Conservation (phyloP, 768 basidiomycete genomes). For the Glaciozyma martinii region DNA sequence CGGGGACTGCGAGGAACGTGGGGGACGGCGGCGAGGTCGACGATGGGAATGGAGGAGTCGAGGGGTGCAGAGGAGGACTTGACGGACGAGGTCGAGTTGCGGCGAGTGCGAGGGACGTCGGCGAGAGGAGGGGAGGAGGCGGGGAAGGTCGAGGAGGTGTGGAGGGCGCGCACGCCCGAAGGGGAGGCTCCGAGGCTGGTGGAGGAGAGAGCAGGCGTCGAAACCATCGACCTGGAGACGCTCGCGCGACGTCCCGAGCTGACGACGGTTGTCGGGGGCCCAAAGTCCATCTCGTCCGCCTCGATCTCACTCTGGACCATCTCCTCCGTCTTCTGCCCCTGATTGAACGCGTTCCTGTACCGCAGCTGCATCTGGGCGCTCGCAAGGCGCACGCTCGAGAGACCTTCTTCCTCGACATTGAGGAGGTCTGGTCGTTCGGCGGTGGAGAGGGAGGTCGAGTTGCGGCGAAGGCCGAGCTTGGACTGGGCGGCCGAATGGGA, state of each 20-base stretch:
- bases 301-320: constrained; percentile 14
- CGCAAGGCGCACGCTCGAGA: constrained; percentile 14
- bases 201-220: neutral
- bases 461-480: neutral
- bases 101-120: constrained; percentile 5
- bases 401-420: constrained; percentile 20
- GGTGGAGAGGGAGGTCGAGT: neutral
- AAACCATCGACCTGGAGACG: neutral
- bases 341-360: constrained; percentile 22
- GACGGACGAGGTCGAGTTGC: constrained; percentile 26
- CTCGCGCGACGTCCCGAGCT: neutral
- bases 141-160: neutral
- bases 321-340: constrained; percentile 9
- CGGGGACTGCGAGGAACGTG: neutral
- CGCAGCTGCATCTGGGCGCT: constrained; percentile 21
- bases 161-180: neutral
- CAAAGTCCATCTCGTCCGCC: constrained; percentile 22
- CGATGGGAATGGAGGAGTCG: neutral
- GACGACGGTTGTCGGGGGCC: neutral
- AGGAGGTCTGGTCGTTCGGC: constrained; percentile 10
- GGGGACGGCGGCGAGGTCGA: constrained; percentile 1
- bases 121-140: neutral
- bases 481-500: neutral
- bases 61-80: neutral
- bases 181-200: neutral